Conservation (phyloP, 306 rosid genomes). For the Calophaca sinica region DNA sequence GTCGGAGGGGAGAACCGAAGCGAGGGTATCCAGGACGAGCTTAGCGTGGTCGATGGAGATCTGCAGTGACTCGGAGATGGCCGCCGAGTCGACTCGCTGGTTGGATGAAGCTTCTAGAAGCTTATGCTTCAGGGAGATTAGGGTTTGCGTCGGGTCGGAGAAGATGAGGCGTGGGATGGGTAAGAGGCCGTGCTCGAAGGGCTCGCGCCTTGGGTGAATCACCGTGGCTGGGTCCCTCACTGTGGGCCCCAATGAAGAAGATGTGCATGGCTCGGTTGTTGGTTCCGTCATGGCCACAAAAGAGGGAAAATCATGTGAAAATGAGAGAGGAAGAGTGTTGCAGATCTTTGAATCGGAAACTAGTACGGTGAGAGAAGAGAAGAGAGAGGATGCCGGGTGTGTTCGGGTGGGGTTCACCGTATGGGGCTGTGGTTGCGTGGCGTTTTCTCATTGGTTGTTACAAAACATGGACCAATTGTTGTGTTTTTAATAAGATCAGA, state of each 20-base stretch:
- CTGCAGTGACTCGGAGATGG: conserved; percentile 84
- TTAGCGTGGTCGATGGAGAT: conserved; percentile 87
- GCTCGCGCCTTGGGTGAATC: conserved; percentile 88
- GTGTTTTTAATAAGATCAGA: conserved; percentile 8
- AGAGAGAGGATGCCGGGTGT: conserved; percentile 35
- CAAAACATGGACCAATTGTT: neutral
- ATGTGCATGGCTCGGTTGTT: conserved; percentile 62
- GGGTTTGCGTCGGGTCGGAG: conserved; percentile 97
- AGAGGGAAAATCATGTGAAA: conserved; percentile 37
- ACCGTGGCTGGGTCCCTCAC: conserved; percentile 59
- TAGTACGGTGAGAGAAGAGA: conserved; percentile 7
- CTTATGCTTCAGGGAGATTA: conserved; percentile 80
- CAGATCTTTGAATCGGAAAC: conserved; percentile 53
- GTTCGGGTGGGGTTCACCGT: conserved; percentile 45
- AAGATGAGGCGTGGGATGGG: conserved; percentile 86
- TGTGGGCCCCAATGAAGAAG: conserved; percentile 53
- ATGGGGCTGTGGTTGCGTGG: conserved; percentile 39
- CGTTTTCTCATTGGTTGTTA: conserved; percentile 10
- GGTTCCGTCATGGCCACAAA: conserved; percentile 73
- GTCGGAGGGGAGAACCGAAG: conserved; percentile 75
- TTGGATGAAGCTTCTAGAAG: conserved; percentile 62
- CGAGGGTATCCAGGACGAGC: conserved; percentile 83
- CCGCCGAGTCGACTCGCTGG: conserved; percentile 61
- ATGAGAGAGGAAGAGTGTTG: conserved; percentile 40
- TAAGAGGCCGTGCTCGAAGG: conserved; percentile 91